Conservation (phyloP, 495 filamentous ascomycete genomes). For the Aspergillus ostianus region DNA sequence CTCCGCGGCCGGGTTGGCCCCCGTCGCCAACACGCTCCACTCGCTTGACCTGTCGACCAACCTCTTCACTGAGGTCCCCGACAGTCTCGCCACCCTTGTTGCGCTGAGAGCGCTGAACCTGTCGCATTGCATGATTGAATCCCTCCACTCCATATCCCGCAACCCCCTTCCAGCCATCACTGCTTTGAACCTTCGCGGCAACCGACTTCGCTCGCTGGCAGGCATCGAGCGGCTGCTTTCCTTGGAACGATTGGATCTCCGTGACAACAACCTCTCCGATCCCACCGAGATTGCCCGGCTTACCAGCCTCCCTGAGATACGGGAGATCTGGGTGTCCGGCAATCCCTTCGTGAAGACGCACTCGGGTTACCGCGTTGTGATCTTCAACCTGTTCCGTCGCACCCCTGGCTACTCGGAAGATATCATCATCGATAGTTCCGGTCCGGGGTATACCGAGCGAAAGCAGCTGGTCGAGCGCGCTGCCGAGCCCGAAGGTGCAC, state of each 20-base stretch:
- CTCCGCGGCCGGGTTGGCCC: conserved; percentile 67
- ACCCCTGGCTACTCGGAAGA: conserved; percentile 90
- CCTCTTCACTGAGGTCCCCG: conserved; percentile 85
- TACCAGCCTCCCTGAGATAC: conserved; percentile 85
- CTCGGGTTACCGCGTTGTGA: conserved; percentile 76
- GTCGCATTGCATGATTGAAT: conserved; percentile 96
- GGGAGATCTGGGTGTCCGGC: conserved; percentile 83
- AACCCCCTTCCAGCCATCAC: conserved; percentile 92
- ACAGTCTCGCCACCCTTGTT: conserved; percentile 77
- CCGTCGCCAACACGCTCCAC: conserved; percentile 79
- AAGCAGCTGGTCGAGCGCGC: conserved; percentile 82
- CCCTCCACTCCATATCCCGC: conserved; percentile 79
- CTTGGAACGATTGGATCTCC: conserved; percentile 83
- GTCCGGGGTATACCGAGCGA: conserved; percentile 77
- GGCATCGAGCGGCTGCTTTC: conserved; percentile 88
- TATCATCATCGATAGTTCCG: conserved; percentile 79
- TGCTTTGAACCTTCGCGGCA: conserved; percentile 85
- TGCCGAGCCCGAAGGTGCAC: conserved; percentile 68
- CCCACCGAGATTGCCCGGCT: conserved; percentile 87
- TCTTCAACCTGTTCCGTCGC: conserved; percentile 95
- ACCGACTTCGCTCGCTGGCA: conserved; percentile 83
- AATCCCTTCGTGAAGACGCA: conserved; percentile 92
- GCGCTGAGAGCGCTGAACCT: conserved; percentile 86
- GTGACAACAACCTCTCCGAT: conserved; percentile 88
- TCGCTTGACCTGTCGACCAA: conserved; percentile 92